Base-by-base conservation (phyloP, 306 rosid species). In the Pyrus pyrifolia region DNA sequence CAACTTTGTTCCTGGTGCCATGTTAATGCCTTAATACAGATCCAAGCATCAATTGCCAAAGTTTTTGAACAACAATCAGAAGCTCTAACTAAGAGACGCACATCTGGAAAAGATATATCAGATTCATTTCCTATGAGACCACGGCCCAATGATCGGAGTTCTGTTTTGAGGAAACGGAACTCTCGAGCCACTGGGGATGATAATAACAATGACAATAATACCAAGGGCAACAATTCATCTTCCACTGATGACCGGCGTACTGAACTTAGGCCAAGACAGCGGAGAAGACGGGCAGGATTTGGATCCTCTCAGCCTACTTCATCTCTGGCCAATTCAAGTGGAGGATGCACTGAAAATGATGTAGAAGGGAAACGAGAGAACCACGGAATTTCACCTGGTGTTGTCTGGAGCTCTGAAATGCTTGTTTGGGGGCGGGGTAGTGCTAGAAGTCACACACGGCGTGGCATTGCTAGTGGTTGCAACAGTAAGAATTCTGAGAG, bases 341-440 rank as follows among this genome's bases (percentile, higher is more conserved):
- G 78, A 46, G 87, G 86, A 86, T 74, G 87, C 86, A 15, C 53
- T 62, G 93, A 82, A 72, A 86, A 78, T 69, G 87, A 80, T 68
- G 70, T 81, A 58, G 91, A 93, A 77, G 84, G 68, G 55, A 79
- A 70, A 82, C 53, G 19, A 49, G 95, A 91, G 59, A 72, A 76
- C 77, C 49, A 72, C 17, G 76, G 81, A 49, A 49, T 49, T 81
- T 68, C 85, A 63, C 81, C 97, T 49, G 49, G 83, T 82, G 83
- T 81, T 55, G 79, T 86, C 66, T 49, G 21, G 21, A 83, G 85
- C 81, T 82, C 86, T 18, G 89, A 88, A 71, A 85, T 89, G 83
- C 88, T 89, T 78, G 80, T 91, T 11, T 93, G 94, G 94, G 97
- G 94, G 1, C 86, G 83, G 80, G 87, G 90, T 79, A 89, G 91